phyloP scores from a whole-genome alignment of 371 early-diverging fungal species.

The Rhizopus stolonifer region DNA sequence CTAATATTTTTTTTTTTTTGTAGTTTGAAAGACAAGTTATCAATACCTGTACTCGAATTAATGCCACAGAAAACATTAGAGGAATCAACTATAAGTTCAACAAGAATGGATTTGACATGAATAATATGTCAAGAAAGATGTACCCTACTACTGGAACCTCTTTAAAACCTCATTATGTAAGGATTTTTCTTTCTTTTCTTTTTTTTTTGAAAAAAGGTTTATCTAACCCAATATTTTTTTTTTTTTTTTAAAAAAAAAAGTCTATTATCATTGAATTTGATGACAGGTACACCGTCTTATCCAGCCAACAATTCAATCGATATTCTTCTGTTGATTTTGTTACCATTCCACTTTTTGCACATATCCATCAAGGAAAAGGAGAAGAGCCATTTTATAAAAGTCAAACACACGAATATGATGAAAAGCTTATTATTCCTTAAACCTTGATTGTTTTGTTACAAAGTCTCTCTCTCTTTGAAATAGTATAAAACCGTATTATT shows the following conservation, averaged over 20 bases:
- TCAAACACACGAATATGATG: conserved; percentile 17
- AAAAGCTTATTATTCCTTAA: conserved; percentile 17
- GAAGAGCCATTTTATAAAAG: background rate
- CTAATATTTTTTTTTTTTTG: conserved; percentile 1
- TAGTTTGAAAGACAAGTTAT: conserved; percentile 42
- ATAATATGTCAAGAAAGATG: conserved; percentile 10
- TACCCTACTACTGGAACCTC: background rate
- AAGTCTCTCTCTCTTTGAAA: background rate
- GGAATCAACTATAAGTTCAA: conserved; percentile 43
- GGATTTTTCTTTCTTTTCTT: background rate
- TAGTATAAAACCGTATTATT: too few relatives aligned
- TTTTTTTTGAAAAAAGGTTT: background rate
- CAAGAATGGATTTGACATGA: conserved; percentile 25
- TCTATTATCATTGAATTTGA: conserved; percentile 34
- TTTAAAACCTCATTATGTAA: conserved; percentile 22
- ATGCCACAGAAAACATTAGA: conserved; percentile 51
- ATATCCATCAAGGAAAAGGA: conserved; percentile 8
- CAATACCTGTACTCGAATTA: conserved; percentile 35
- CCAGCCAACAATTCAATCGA: conserved; percentile 24
- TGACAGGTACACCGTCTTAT: conserved; percentile 27
- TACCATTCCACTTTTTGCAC: conserved; percentile 26
- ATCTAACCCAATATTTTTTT: too few relatives aligned
- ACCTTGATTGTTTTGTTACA: too few relatives aligned
- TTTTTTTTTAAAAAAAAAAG: conserved; percentile 2
- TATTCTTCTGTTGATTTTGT: conserved; percentile 30